Evolutionary conservation across 192 early-diverging fungal genomes (phyloP).

Genomic region (Linnemannia elongata): DNA sequence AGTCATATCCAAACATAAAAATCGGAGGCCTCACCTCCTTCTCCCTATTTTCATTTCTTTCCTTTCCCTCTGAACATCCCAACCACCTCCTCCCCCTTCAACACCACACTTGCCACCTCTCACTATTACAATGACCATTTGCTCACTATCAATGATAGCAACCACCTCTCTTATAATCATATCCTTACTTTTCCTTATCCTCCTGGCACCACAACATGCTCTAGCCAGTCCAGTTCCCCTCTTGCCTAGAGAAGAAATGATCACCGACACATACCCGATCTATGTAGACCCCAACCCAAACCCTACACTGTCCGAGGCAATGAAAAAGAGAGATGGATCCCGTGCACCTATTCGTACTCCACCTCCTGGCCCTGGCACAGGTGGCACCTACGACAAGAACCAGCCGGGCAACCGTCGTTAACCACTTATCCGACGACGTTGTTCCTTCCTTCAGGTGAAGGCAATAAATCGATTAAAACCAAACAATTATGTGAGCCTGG

Average conservation of each 20-base stretch:
- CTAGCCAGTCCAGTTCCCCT: not conserved
- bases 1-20: not conserved
- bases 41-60: too few relatives aligned
- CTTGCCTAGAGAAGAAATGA: not conserved
- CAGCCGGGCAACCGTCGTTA: not conserved
- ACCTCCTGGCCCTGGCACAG: not conserved
- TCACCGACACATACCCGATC: not conserved
- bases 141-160: not conserved
- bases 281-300: not conserved
- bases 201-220: not conserved
- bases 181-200: not conserved
- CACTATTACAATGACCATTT: not conserved
- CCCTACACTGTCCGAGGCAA: not conserved
- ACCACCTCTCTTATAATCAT: not conserved
- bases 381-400: not conserved
- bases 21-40: not conserved
- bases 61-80: not conserved
- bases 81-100: not conserved
- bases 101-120: not conserved
- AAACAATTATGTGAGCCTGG: not conserved
- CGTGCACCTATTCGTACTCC: not conserved
- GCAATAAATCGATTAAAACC: not conserved
- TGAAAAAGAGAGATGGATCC: not conserved
- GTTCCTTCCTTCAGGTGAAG: too few relatives aligned
- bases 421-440: not conserved